These are phyloP conservation scores for Dictyophora rubrovolvata DNA, from an alignment of 768 basidiomycete species.

Conservation along the genomic window DNA sequence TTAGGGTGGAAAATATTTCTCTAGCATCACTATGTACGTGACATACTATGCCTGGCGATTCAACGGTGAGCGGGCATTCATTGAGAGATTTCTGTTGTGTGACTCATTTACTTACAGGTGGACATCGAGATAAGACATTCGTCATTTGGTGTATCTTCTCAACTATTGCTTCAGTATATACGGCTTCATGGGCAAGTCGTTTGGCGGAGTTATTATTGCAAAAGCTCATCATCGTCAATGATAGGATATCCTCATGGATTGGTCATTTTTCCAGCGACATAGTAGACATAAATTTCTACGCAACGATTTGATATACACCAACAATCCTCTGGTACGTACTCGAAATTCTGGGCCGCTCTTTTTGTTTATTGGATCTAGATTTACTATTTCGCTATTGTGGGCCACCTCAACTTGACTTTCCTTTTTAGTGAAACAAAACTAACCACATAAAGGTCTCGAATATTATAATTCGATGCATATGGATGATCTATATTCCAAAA, in stretches of 20 bases:
- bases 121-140: conserved; percentile 38
- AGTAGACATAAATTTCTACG: conserved; percentile 55
- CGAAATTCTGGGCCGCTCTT: background rate
- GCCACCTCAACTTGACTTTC: conserved; percentile 8
- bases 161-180: conserved; percentile 57
- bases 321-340: conserved; percentile 42
- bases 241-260: conserved; percentile 84
- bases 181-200: conserved; percentile 61
- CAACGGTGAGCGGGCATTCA: conserved; percentile 29
- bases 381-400: conserved; percentile 74
- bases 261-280: conserved; percentile 66
- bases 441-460: conserved; percentile 46
- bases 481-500: conserved; percentile 67
- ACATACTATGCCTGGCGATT: conserved; percentile 76
- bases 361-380: conserved; percentile 26
- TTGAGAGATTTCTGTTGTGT: background rate
- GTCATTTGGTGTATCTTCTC: conserved; percentile 60
- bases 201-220: background rate
- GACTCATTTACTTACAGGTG: conserved; percentile 19
- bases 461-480: conserved; percentile 66
- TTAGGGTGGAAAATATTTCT: conserved; percentile 78
- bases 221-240: background rate
- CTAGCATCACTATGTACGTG: conserved; percentile 53
- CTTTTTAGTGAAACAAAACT: too few relatives aligned
- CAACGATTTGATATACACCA: conserved; percentile 61